Percentiles rank a stretch among this genome's conserved stretches.
Evolutionary conservation across 2,329 filamentous ascomycete species (phyloP).

Genomic region (Zymoseptoria pseudotritici): DNA sequence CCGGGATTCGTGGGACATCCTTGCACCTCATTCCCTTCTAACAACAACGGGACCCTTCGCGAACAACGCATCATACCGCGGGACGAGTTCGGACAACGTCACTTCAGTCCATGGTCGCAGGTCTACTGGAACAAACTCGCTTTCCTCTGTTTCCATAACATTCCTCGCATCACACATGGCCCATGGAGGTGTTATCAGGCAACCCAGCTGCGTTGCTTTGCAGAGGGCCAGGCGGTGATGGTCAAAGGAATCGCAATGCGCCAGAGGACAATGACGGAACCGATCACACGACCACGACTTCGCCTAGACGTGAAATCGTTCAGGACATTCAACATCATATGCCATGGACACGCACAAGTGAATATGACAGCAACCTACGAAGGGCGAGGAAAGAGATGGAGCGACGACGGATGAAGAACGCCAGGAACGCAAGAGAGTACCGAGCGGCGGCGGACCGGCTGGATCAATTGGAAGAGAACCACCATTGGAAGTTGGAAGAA

Average conservation of each 20-base stretch:
- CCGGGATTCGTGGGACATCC: neutral
- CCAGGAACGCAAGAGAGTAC: slow-evolving; percentile 10
- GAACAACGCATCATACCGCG: neutral
- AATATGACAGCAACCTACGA: slow-evolving; percentile 1
- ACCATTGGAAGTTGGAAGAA: slow-evolving; percentile 16
- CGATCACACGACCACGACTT: neutral
- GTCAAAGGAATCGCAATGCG: neutral
- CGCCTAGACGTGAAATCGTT: neutral
- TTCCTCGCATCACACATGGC: neutral
- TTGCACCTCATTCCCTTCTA: neutral
- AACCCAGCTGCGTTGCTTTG: neutral
- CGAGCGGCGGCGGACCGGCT: slow-evolving; percentile 9
- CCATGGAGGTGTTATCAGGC: neutral
- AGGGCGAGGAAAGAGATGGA: slow-evolving; percentile 1
- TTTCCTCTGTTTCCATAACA: neutral
- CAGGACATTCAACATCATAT: neutral
- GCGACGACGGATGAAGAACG: slow-evolving; percentile 9
- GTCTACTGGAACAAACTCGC: neutral
- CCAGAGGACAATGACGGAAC: neutral
- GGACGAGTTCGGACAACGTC: neutral
- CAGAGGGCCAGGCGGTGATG: neutral
- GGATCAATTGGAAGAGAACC: slow-evolving; percentile 16
- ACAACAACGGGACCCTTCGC: neutral
- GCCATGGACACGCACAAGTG: neutral
- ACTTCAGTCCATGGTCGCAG: neutral